Conservation (phyloP, 164 flowering plant species). For the Piper longum region DNA sequence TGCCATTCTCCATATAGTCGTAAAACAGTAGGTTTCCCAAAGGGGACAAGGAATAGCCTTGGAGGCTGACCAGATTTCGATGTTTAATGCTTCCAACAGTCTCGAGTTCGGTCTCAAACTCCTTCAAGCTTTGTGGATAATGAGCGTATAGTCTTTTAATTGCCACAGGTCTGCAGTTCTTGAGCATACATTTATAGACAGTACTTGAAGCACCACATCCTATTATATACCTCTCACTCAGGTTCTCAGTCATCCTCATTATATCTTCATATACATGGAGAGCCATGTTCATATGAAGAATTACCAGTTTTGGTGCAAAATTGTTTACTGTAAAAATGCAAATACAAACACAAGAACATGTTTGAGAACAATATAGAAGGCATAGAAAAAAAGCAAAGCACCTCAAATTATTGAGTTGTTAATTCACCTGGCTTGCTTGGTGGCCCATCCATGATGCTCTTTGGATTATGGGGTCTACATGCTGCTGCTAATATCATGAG, state of each 20-base stretch:
- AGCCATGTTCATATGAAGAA: conserved; percentile 97
- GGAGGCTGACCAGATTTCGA: conserved; percentile 85
- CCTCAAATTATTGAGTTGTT: not conserved
- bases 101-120: conserved; percentile 90
- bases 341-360: not conserved
- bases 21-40: conserved; percentile 87
- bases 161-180: conserved; percentile 91
- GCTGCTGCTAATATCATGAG: conserved; percentile 79
- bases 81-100: conserved; percentile 94
- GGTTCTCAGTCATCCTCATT: conserved; percentile 97
- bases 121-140: conserved; percentile 65
- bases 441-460: conserved; percentile 50
- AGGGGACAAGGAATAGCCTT: conserved; percentile 82
- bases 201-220: conserved; percentile 98
- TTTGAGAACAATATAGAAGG: not conserved
- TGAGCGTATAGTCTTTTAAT: conserved; percentile 81
- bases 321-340: conserved; percentile 28
- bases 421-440: conserved; percentile 57
- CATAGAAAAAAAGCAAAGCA: not conserved
- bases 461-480: conserved; percentile 51
- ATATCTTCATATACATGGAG: conserved; percentile 95
- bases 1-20: conserved; percentile 98
- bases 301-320: conserved; percentile 81
- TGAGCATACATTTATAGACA: conserved; percentile 88
- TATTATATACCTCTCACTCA: conserved; percentile 86